Percentiles rank a stretch among this genome's conserved stretches.
Evolutionary conservation across 2,329 filamentous ascomycete genomes (phyloP).

Genomic region (Aureobasidium mangrovei): DNA sequence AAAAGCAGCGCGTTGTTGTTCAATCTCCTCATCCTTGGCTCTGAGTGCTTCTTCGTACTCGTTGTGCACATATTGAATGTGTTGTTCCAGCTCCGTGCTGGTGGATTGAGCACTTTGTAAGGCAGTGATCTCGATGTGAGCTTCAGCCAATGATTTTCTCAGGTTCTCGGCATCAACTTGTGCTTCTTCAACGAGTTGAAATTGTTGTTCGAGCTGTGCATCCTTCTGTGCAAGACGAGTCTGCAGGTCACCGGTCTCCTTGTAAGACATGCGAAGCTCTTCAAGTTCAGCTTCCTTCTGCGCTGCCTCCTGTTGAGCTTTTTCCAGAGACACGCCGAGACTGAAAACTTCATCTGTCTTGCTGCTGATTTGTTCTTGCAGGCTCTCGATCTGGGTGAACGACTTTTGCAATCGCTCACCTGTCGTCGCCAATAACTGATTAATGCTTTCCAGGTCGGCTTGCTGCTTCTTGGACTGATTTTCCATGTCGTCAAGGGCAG

Average conservation of each 20-base stretch:
- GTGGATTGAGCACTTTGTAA: background rate
- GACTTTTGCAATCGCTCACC: conserved; percentile 5
- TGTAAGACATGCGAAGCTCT: background rate
- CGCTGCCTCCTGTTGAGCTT: background rate
- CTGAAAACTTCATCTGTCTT: background rate
- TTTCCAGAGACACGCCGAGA: background rate
- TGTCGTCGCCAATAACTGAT: background rate
- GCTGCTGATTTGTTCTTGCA: background rate
- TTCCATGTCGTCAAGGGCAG: conserved; percentile 6
- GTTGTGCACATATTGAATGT: background rate
- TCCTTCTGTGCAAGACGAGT: background rate
- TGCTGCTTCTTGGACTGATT: conserved; percentile 2
- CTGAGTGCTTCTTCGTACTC: conserved; percentile 7
- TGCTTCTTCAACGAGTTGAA: background rate
- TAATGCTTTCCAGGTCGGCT: background rate
- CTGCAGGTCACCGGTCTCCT: background rate
- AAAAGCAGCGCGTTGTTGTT: conserved; percentile 8
- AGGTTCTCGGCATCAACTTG: background rate
- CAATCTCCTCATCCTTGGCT: conserved; percentile 13
- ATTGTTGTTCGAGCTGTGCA: background rate
- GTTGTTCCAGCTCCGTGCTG: background rate
- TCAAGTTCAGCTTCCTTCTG: background rate
- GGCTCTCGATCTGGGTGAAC: background rate
- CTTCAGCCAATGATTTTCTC: background rate
- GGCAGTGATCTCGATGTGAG: background rate